These are phyloP conservation scores for Xerocomus brunneocitrinus DNA, from an alignment of 768 basidiomycete species.

Conservation along the genomic window DNA sequence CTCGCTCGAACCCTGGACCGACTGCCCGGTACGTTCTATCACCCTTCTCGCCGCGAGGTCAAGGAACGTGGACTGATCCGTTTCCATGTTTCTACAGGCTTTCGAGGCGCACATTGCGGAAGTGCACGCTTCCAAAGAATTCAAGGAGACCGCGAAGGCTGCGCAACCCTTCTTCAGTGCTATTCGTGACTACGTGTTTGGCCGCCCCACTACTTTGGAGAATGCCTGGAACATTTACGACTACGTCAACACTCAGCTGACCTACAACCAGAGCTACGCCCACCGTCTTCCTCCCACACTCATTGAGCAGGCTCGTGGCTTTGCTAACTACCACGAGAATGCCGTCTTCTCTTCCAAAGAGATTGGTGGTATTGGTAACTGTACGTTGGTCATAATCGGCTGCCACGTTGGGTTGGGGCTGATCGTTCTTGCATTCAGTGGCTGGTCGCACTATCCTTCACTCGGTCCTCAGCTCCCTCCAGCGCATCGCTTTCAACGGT, in stretches of 20 bases:
- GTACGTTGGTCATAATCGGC: conserved; percentile 40
- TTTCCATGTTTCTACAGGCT: conserved; percentile 34
- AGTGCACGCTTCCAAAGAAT: conserved; percentile 59
- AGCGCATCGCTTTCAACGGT: conserved; percentile 73
- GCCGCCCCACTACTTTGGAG: conserved; percentile 59
- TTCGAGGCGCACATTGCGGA: conserved; percentile 61
- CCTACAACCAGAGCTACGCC: conserved; percentile 79
- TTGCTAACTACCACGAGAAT: conserved; percentile 78
- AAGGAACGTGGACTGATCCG: conserved; percentile 9
- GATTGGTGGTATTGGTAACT: conserved; percentile 69
- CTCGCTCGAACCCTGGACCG: conserved; percentile 77
- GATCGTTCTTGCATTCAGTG: conserved; percentile 41
- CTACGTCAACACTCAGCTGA: conserved; percentile 69
- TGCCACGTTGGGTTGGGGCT: background rate
- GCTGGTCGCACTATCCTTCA: conserved; percentile 77
- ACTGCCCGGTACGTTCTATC: conserved; percentile 43
- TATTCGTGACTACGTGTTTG: conserved; percentile 68
- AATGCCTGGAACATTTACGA: conserved; percentile 81
- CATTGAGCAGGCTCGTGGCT: conserved; percentile 66
- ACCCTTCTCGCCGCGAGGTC: background rate
- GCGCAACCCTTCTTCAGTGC: conserved; percentile 63
- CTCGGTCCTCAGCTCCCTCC: conserved; percentile 65
- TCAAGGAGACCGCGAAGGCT: conserved; percentile 55
- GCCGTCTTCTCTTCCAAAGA: conserved; percentile 63
- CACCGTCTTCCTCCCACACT: conserved; percentile 76